A percentile compares a stretch with the other conserved stretches of the same genome.
Conservation (phyloP, 2,329 filamentous ascomycete species). For the Penicillium digitatum region DNA sequence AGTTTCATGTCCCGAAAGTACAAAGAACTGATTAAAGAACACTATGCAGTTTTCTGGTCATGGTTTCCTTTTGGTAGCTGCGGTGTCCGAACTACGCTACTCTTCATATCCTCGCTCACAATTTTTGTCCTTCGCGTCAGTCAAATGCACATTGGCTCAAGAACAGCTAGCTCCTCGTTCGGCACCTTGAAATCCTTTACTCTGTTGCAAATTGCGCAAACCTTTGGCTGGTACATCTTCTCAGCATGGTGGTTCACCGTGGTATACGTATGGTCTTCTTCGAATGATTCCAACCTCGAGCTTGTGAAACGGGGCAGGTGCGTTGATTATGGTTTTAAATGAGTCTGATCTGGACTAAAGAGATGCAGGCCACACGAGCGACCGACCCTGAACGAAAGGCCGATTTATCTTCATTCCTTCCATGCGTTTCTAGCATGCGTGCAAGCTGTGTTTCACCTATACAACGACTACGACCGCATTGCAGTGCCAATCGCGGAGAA, state of each 20-base stretch:
- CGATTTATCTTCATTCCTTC: slow-evolving; percentile 72
- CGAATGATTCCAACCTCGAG: slow-evolving; percentile 58
- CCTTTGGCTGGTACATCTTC: slow-evolving; percentile 68
- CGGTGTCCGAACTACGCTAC: slow-evolving; percentile 67
- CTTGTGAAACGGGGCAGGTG: slow-evolving; percentile 68
- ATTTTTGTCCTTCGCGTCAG: slow-evolving; percentile 83
- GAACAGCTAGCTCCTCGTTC: slow-evolving; percentile 66
- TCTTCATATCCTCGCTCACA: slow-evolving; percentile 71
- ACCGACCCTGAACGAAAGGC: slow-evolving; percentile 76
- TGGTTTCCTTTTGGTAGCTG: slow-evolving; percentile 78
- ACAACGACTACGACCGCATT: slow-evolving; percentile 68
- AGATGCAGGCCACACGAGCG: slow-evolving; percentile 56
- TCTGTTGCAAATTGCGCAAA: slow-evolving; percentile 62
- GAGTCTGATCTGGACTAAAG: slow-evolving; percentile 10
- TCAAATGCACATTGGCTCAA: slow-evolving; percentile 70
- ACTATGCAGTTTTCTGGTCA: slow-evolving; percentile 67
- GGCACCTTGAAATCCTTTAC: slow-evolving; percentile 59
- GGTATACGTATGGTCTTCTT: slow-evolving; percentile 70
- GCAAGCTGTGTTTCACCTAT: slow-evolving; percentile 69
- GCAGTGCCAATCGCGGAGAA: slow-evolving; percentile 46
- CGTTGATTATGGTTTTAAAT: slow-evolving; percentile 31
- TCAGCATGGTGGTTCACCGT: slow-evolving; percentile 78
- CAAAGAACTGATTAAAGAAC: neutral
- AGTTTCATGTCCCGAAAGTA: neutral
- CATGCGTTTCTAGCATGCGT: slow-evolving; percentile 64